phyloP scores from a whole-genome alignment of 2,329 filamentous ascomycete genomes.

The Zasmidium cellare region DNA sequence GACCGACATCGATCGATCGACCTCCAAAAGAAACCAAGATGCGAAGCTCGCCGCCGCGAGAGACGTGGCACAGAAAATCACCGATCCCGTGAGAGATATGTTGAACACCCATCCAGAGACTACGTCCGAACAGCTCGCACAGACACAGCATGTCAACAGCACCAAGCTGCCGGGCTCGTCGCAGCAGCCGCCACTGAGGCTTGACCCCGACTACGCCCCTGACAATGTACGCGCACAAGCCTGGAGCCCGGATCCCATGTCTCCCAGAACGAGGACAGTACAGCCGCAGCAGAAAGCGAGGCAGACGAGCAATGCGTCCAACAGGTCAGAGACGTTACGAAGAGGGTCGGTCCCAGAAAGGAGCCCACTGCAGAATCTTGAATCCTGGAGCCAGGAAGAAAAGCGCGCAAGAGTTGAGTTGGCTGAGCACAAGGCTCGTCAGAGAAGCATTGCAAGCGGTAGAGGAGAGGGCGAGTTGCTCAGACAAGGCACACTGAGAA shows the following conservation, averaged over 20 bases:
- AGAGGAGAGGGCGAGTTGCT: conserved; percentile 16
- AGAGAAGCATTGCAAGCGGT: conserved; percentile 41
- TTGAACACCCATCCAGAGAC: conserved; percentile 9
- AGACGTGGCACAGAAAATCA: neutral
- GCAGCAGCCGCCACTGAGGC: conserved; percentile 16
- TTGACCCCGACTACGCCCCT: conserved; percentile 30
- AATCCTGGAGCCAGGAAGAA: conserved; percentile 94
- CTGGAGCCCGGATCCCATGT: conserved; percentile 31
- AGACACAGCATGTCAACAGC: conserved; percentile 16
- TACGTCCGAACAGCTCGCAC: conserved; percentile 7
- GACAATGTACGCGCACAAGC: conserved; percentile 29
- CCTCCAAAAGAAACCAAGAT: conserved; percentile 16
- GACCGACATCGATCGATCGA: conserved; percentile 12
- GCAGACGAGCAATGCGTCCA: conserved; percentile 24
- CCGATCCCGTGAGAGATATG: conserved; percentile 8
- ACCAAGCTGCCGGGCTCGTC: conserved; percentile 14
- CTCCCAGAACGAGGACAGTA: conserved; percentile 14
- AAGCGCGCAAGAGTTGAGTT: conserved; percentile 82
- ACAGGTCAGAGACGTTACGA: conserved; percentile 25
- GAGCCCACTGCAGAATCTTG: conserved; percentile 90
- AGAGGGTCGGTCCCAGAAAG: conserved; percentile 70
- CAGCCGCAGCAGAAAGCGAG: conserved; percentile 17
- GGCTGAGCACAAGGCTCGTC: conserved; percentile 71
- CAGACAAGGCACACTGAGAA: conserved; percentile 22
- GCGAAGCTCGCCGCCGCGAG: conserved; percentile 11